Conservation (phyloP, 2,329 filamentous ascomycete species). For the Hypoxylon sp. region DNA sequence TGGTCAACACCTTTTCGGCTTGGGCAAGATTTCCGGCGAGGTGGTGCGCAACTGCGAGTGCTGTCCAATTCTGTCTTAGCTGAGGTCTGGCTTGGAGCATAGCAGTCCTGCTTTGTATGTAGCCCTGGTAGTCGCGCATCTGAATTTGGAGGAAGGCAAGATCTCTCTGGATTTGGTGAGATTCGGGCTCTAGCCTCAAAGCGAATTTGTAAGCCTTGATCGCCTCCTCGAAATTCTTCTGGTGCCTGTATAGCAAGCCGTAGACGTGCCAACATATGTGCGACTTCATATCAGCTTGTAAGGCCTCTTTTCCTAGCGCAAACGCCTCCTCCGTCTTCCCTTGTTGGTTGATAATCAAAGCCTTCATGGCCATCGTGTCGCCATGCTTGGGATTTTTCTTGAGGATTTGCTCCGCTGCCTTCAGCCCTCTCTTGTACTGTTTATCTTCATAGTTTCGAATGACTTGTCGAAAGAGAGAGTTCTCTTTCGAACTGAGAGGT, state of each 20-base stretch:
- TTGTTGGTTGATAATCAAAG: slow-evolving; percentile 92
- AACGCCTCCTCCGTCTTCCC: slow-evolving; percentile 96
- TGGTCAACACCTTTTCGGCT: slow-evolving; percentile 91
- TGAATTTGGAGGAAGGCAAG: slow-evolving; percentile 94
- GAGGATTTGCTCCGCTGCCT: slow-evolving; percentile 95
- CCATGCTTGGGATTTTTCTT: slow-evolving; percentile 96
- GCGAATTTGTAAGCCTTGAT: slow-evolving; percentile 99
- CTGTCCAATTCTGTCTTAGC: slow-evolving; percentile 95
- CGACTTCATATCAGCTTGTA: slow-evolving; percentile 98
- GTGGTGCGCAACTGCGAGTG: slow-evolving; percentile 93
- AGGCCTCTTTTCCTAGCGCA: slow-evolving; percentile 88
- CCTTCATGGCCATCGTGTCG: slow-evolving; percentile 99
- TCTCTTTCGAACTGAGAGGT: slow-evolving; percentile 87
- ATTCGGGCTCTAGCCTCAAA: slow-evolving; percentile 92
- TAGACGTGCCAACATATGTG: slow-evolving; percentile 99
- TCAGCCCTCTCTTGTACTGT: slow-evolving; percentile 95
- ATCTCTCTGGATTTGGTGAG: slow-evolving; percentile 92
- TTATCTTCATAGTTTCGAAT: slow-evolving; percentile 98
- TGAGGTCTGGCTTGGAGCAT: slow-evolving; percentile 90
- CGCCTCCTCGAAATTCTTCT: slow-evolving; percentile 98
- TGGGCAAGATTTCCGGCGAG: slow-evolving; percentile 86
- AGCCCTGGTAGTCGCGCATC: slow-evolving; percentile 95
- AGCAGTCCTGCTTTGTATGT: slow-evolving; percentile 86
- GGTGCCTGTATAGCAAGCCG: slow-evolving; percentile 89
- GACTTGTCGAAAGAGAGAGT: slow-evolving; percentile 92